A percentile compares a stretch with the other conserved stretches of the same genome.
Evolutionary conservation across 495 filamentous ascomycete genomes (phyloP).

Genomic region (Aspergillus cavernicola): DNA sequence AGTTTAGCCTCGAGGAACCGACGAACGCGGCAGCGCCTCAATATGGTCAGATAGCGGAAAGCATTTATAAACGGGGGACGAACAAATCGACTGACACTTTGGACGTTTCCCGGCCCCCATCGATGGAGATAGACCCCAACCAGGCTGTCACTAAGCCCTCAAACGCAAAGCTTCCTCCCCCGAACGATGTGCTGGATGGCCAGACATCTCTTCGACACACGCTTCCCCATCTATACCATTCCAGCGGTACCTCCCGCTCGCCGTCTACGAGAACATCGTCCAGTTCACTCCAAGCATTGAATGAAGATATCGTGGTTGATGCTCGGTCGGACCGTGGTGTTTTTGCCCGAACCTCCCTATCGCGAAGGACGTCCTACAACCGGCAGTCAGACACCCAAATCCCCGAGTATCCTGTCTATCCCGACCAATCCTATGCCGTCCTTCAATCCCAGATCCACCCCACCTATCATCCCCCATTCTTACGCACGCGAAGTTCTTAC

Average conservation of each 20-base stretch:
- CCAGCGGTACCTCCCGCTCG: constrained; percentile 30
- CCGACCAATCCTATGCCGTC: constrained; percentile 51
- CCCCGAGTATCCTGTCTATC: constrained; percentile 47
- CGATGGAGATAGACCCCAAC: constrained; percentile 25
- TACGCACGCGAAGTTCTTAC: constrained; percentile 41
- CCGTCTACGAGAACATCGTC: constrained; percentile 44
- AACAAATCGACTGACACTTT: constrained; percentile 24
- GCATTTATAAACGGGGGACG: constrained; percentile 17
- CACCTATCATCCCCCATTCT: constrained; percentile 37
- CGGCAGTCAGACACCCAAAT: constrained; percentile 26
- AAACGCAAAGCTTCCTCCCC: constrained; percentile 23
- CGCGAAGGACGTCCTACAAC: constrained; percentile 26
- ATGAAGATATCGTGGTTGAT: constrained; percentile 43
- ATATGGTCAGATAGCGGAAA: constrained; percentile 26
- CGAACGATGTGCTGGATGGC: constrained; percentile 29
- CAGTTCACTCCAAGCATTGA: constrained; percentile 45
- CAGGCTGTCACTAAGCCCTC: constrained; percentile 27
- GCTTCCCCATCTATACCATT: constrained; percentile 37
- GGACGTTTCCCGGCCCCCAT: constrained; percentile 19
- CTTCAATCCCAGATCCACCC: constrained; percentile 49
- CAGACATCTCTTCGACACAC: constrained; percentile 37
- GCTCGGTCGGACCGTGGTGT: constrained; percentile 34
- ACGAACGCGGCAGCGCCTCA: constrained; percentile 23
- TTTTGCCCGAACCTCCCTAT: constrained; percentile 21
- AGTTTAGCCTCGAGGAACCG: constrained; percentile 31